Evolutionary conservation across 768 basidiomycete species (phyloP), one percentile per base, ranked within the genome.

Genomic region (Termitomyces sp.): DNA sequence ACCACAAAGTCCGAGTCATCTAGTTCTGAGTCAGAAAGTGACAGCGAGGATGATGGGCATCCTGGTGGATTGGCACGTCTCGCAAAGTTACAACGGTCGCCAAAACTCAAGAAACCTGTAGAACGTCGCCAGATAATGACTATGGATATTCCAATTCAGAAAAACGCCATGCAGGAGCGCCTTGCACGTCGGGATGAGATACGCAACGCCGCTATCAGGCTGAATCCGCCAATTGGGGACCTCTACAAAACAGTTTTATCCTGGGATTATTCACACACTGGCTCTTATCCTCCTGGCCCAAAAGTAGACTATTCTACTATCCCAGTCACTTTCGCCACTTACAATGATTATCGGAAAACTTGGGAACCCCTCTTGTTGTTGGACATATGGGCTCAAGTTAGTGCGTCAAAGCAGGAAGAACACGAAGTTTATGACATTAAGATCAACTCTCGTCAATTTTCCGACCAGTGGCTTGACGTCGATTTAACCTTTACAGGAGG

Each of bases 331-430:
- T 98, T 98, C 72, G 60, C 67, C 2, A 81, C 84, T 55, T 83
- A 87, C 60, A 71, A 76, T 1, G 83, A 92, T 20, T 98, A 96
- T 72, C 81, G 83, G 46, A 76, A 76, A 29, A 79, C 89, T 49
- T 94, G 97, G 71, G 86, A 93, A 69, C 95, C 96, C 2, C 80
- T 98, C 15, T 76, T 98, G 32, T 74, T 95, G 20, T 76, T 92
- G 60, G 97, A 99, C 74, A 87, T 92, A 63, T 98, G 97, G 96
- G 85, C 89, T 34, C 93, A 96, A 69, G 82, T 96, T 29, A 69
- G 80, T 8, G 86, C 92, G 65, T 86, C 92, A 5, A 93, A 92
- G 70, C 87, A 91, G 55, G 87, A 89, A 59, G 63, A 61, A 8
- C 78, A 75, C 50, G 81, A 86, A 6, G 70, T 72, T 1, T 83